These are phyloP conservation scores for Lyophyllum semitale DNA, from an alignment of 768 basidiomycete species.

Conservation along the genomic window DNA sequence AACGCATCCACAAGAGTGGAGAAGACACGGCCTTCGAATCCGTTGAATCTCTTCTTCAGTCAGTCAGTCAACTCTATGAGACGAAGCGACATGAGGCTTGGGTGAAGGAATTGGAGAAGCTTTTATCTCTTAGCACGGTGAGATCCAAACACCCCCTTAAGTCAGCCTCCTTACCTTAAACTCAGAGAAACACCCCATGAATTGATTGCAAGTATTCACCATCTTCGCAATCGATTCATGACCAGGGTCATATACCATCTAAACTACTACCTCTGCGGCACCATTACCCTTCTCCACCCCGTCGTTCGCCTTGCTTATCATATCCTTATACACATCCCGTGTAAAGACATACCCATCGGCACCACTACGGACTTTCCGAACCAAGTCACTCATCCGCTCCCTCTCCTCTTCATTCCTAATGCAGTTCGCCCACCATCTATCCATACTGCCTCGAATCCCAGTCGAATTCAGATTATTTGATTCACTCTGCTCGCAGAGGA, in stretches of 20 bases:
- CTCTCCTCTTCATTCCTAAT: slow-evolving; percentile 63
- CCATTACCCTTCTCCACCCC: slow-evolving; percentile 17
- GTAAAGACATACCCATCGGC: slow-evolving; percentile 50
- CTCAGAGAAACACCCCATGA: neutral
- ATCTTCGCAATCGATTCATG: neutral
- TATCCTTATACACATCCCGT: slow-evolving; percentile 55
- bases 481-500: slow-evolving; percentile 72
- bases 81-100: slow-evolving; percentile 47
- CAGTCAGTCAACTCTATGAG: slow-evolving; percentile 55
- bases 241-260: neutral
- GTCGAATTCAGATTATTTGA: slow-evolving; percentile 48
- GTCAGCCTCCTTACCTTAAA: neutral
- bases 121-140: slow-evolving; percentile 22
- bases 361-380: slow-evolving; percentile 49
- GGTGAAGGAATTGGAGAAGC: slow-evolving; percentile 46
- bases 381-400: slow-evolving; percentile 51
- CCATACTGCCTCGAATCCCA: slow-evolving; percentile 63
- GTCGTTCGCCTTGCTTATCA: slow-evolving; percentile 39
- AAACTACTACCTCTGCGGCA: neutral
- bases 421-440: slow-evolving; percentile 79
- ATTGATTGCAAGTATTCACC: neutral
- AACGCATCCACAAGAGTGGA: neutral
- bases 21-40: slow-evolving; percentile 49
- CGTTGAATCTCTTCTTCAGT: slow-evolving; percentile 57
- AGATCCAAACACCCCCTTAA: neutral